phyloP scores from a whole-genome alignment of 495 filamentous ascomycete species.

The Chlorociboria aeruginascens region DNA sequence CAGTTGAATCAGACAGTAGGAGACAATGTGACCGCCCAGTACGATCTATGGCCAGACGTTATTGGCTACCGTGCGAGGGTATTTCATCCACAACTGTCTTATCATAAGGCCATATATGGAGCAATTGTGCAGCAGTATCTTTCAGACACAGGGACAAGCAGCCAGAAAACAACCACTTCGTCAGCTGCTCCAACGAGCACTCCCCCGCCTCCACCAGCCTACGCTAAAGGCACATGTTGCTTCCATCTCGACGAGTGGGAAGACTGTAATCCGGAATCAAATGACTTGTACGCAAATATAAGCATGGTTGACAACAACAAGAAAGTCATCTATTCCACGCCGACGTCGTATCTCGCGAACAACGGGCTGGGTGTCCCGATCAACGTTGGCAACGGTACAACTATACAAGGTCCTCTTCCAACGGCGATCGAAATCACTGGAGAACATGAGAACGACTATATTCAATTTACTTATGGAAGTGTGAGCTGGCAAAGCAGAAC shows the following conservation, averaged over 20 bases:
- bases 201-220: too few species aligned
- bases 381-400: not conserved
- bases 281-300: too few species aligned
- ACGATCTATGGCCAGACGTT: not conserved
- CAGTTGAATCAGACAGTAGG: not conserved
- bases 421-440: not conserved
- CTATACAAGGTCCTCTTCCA: not conserved
- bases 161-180: not conserved
- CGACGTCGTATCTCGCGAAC: too few species aligned
- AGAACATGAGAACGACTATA: not conserved
- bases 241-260: too few species aligned
- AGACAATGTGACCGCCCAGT: not conserved
- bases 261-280: too few species aligned
- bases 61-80: slow-evolving; percentile 7
- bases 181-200: not conserved
- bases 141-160: not conserved
- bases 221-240: too few species aligned
- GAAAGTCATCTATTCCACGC: too few species aligned
- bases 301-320: too few species aligned
- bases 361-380: too few species aligned
- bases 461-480: not conserved
- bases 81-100: slow-evolving; percentile 7
- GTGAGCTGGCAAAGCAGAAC: not conserved
- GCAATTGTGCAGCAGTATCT: not conserved
- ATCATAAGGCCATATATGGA: not conserved